Base-by-base conservation (phyloP, 2,329 filamentous ascomycete genomes). In the Ascochyta koolunga region DNA sequence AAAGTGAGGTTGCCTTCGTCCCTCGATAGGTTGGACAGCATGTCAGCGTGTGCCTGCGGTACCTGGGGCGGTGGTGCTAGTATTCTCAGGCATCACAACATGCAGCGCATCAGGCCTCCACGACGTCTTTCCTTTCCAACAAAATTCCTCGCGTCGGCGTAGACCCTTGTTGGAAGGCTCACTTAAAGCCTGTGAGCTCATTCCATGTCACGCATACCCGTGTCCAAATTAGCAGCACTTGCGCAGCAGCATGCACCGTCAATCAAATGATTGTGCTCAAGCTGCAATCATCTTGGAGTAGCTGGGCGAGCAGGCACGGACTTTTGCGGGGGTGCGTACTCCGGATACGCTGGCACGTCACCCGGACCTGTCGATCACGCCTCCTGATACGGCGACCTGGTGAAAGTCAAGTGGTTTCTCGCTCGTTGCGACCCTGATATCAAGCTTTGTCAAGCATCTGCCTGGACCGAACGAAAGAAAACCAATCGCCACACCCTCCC, bases 281-380 rank as follows among this genome's bases (percentile, higher is more conserved):
- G 36, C 40, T 44, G 19, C n/a, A 16, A 40, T 27, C 24, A 22
- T 32, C 33, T 22, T 9, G n/a, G 5, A 27, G 15, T 16, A 19
- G 19, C 36, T 54, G 50, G 40, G 51, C 45, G 24, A 36, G 8
- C 19, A 32, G n/a, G 27, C 46, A 40, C 51, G 51, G 51, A 54
- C 51, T 16, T 51, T 54, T 45, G 35, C 40, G 51, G 51, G 51
- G 50, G 45, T 18, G 45, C 40, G 45, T 18, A 31, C n/a, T 35
- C n/a, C 44, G 43, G 29, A 45, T 35, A 35, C 33, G 33, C 27
- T 39, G 18, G 32, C n/a, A 38, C 32, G 8, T 35, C 21, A 43
- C 27, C 24, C 25, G 15, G 33, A 48, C 44, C 5, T 33, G 40
- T 40, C 45, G 51, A 49, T 54, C 50, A 43, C 21, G 10, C 29